Conservation (phyloP, 768 basidiomycete genomes). For the Lactarius vividus region DNA sequence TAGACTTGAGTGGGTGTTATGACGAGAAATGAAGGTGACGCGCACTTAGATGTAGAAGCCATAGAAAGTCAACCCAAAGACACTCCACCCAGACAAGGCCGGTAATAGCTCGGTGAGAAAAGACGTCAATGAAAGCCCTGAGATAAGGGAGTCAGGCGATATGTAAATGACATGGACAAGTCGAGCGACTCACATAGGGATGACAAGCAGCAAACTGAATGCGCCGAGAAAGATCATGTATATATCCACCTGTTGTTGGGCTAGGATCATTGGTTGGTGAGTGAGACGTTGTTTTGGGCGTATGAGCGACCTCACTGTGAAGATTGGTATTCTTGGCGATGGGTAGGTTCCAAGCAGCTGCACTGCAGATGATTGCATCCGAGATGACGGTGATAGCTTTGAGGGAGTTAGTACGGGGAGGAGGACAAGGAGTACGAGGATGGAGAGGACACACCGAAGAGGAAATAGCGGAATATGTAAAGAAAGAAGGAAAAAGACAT, state of each 20-base stretch:
- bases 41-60: constrained; percentile 24
- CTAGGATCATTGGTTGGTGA: not conserved
- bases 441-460: constrained; percentile 11
- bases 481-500: constrained; percentile 1
- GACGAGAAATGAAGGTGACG: not conserved
- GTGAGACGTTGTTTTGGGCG: not conserved
- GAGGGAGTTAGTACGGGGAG: not conserved
- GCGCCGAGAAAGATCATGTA: constrained; percentile 29
- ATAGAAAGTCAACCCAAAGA: constrained; percentile 22
- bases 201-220: constrained; percentile 25
- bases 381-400: constrained; percentile 22
- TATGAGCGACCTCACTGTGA: not conserved
- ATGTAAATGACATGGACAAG: not conserved
- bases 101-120: constrained; percentile 10
- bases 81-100: constrained; percentile 27
- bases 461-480: constrained; percentile 3
- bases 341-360: constrained; percentile 26
- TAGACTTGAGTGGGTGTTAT: not conserved
- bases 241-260: constrained; percentile 15
- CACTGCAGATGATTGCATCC: constrained; percentile 28
- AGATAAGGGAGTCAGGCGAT: not conserved
- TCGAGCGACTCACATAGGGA: constrained; percentile 16
- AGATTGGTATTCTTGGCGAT: constrained; percentile 9
- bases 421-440: not conserved
- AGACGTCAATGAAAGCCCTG: constrained; percentile 22